These are phyloP conservation scores for Kluyveromyces sp. DNA, from an alignment of 1,139 yeast genomes.

Conservation along the genomic window DNA sequence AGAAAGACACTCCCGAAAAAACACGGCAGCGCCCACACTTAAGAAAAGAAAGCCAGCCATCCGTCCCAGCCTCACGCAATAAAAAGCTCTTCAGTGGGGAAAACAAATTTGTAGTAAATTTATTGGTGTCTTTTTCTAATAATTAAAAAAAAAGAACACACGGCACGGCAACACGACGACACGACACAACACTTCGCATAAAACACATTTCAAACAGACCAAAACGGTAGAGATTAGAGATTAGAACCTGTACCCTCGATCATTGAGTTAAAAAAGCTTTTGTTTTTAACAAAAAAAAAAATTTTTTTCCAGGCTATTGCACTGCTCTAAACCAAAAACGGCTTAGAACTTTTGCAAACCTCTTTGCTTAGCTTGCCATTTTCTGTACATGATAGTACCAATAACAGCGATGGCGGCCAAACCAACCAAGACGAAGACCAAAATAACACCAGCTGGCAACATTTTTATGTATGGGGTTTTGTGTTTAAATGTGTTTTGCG, in stretches of 20 bases:
- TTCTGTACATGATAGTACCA: constrained; percentile 27
- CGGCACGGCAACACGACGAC: constrained; percentile 4
- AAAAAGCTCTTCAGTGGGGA: too few relatives aligned
- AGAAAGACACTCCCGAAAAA: too few relatives aligned
- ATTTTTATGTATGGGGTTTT: constrained; percentile 20
- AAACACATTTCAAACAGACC: background rate
- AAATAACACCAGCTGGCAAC: constrained; percentile 49
- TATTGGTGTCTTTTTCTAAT: too few relatives aligned
- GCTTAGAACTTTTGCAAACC: constrained; percentile 35
- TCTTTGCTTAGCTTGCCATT: constrained; percentile 32
- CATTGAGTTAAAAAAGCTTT: background rate
- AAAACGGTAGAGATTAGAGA: background rate
- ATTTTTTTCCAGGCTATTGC: background rate
- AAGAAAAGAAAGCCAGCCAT: too few relatives aligned
- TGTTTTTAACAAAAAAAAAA: background rate
- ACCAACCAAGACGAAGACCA: constrained; percentile 41
- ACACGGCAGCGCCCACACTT: too few relatives aligned
- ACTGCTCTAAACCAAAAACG: background rate
- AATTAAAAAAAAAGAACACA: constrained; percentile 3
- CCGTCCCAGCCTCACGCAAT: too few relatives aligned
- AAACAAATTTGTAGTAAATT: too few relatives aligned
- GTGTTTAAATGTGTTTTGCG: background rate
- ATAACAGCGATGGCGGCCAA: constrained; percentile 36
- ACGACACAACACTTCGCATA: constrained; percentile 6
- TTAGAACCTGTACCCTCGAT: background rate